Conservation (phyloP, 805 yeast genomes). For the Saccharomycopsis fodiens region DNA sequence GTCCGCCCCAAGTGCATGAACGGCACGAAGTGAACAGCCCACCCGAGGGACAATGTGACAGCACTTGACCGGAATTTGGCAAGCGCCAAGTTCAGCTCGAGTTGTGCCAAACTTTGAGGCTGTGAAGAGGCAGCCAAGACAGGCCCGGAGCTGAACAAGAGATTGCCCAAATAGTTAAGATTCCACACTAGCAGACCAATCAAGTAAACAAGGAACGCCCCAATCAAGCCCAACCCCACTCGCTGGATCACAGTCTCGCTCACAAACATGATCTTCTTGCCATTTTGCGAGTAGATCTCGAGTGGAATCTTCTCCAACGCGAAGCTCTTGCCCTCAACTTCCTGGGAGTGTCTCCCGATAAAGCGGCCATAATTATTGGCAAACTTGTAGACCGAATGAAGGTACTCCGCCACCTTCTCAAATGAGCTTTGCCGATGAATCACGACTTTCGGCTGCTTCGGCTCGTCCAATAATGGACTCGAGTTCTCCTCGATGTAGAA, state of each 20-base stretch:
- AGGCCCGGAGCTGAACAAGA: slow-evolving; percentile 26
- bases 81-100: not conserved
- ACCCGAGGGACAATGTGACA: slow-evolving; percentile 38
- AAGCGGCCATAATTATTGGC: slow-evolving; percentile 21
- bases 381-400: slow-evolving; percentile 21
- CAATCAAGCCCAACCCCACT: slow-evolving; percentile 2
- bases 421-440: slow-evolving; percentile 19
- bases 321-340: not conserved
- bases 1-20: slow-evolving; percentile 24
- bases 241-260: not conserved
- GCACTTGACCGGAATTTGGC: slow-evolving; percentile 21
- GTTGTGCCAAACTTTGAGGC: slow-evolving; percentile 19
- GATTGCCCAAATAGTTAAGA: slow-evolving; percentile 28
- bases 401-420: slow-evolving; percentile 23
- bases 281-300: not conserved
- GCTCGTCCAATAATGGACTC: slow-evolving; percentile 40
- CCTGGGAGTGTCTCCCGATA: slow-evolving; percentile 28
- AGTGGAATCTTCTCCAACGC: not conserved
- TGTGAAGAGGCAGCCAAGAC: slow-evolving; percentile 12
- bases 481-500: slow-evolving; percentile 68
- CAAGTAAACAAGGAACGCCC: not conserved
- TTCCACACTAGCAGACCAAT: slow-evolving; percentile 7
- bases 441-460: slow-evolving; percentile 24
- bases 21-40: slow-evolving; percentile 51
- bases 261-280: not conserved